Evolutionary conservation across 2,329 filamentous ascomycete genomes (phyloP), one percentile per base, ranked within the genome.

Genomic region (Mycosphaerella sp.): DNA sequence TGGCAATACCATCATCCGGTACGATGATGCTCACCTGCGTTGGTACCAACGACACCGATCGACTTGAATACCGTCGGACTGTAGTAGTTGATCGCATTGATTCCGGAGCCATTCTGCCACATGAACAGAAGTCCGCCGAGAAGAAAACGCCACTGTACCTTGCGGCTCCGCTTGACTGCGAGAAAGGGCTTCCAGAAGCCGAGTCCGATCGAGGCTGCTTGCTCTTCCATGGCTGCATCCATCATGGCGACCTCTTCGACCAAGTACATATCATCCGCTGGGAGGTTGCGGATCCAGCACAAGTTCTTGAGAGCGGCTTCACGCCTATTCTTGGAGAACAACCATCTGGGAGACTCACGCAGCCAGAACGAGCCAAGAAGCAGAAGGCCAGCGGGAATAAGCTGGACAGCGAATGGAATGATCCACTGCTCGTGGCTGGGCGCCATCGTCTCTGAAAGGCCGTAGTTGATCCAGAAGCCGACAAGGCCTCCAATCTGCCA

Each of bases 41-140:
- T 84, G 18, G 77, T 79, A 4, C 79, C 79, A 0, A 69, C 75
- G 12, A 86, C 71, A 12, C 84, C 83, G 36, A 87, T 78, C 10
- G 75, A 79, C 54, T 76, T 77, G 74, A 89, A 87, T 8, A 88
- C 79, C 0, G 79, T 84, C 0, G 85, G 84, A 1, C 73, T 77
- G 68, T 85, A 87, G 70, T 88, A 89, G 72, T 88, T 89, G 71
- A 87, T 84, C 16, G 85, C 85, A 59, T 89, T 89, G 71, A 89
- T 89, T 2, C 86, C 86, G 2, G 73, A 77, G 44, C 83, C 83
- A 61, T 91, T 91, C 68, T 91, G 87, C 77, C 82, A 89, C 47
- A 90, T 72, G 74, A 90, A 90, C 16, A 91, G 75, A 62, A 86
- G 79, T 49, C 79, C 79, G 41, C 86, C 86, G 9, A 90, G 75